Percentiles rank a stretch among this genome's conserved stretches.
Evolutionary conservation across 768 basidiomycete genomes (phyloP).

Genomic region (Hypholoma fasciculare): DNA sequence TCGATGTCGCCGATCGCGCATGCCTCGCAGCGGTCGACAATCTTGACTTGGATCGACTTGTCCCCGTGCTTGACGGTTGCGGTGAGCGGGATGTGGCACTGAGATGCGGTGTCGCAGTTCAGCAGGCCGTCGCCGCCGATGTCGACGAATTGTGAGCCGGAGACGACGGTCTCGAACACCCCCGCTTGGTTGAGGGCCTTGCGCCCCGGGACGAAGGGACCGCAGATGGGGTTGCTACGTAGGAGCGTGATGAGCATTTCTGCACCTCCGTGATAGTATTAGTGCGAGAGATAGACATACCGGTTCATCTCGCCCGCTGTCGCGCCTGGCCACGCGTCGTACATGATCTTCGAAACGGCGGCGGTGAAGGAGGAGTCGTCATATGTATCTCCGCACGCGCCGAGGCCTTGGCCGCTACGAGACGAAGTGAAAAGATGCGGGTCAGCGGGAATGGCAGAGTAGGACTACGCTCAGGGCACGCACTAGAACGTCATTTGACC

Average conservation of each 20-base stretch:
- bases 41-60: conserved; percentile 15
- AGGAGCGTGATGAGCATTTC: neutral
- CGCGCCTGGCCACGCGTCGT: conserved; percentile 13
- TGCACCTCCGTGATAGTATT: neutral
- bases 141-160: conserved; percentile 10
- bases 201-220: conserved; percentile 12
- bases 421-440: neutral
- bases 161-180: conserved; percentile 9
- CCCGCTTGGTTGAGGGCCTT: conserved; percentile 8
- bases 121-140: conserved; percentile 13
- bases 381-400: conserved; percentile 13
- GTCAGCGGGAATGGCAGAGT: neutral
- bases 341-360: conserved; percentile 14
- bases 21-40: conserved; percentile 16
- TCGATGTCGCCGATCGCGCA: conserved; percentile 13
- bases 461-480: neutral
- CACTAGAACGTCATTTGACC: conserved; percentile 15
- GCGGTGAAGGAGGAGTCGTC: conserved; percentile 14
- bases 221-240: conserved; percentile 12
- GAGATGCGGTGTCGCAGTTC: conserved; percentile 7
- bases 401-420: conserved; percentile 12
- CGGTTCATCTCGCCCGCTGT: conserved; percentile 10
- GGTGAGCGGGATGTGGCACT: conserved; percentile 15
- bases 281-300: neutral
- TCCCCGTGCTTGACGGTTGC: conserved; percentile 14